Evolutionary conservation across 306 rosid species (phyloP).

Genomic region (Carpinus fangiana): DNA sequence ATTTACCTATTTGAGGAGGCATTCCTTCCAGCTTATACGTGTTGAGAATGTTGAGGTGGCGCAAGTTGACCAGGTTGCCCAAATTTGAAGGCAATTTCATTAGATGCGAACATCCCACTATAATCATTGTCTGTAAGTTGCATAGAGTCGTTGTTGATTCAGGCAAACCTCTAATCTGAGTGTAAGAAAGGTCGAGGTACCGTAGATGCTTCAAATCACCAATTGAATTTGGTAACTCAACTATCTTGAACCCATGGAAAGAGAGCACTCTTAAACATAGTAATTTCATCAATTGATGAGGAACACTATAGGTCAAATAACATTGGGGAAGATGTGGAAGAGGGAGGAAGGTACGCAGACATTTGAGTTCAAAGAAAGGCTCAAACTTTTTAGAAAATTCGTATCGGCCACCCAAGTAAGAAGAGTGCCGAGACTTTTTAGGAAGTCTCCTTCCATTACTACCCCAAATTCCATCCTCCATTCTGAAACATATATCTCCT

Average conservation of each 20-base stretch:
- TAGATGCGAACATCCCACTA: background rate
- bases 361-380: background rate
- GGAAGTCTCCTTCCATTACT: background rate
- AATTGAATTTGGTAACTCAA: background rate
- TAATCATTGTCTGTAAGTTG: constrained; percentile 10
- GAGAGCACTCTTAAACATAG: constrained; percentile 1
- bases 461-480: background rate
- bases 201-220: constrained; percentile 2
- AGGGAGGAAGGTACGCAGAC: constrained; percentile 19
- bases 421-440: constrained; percentile 10
- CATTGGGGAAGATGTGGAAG: background rate
- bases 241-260: background rate
- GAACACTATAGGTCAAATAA: background rate
- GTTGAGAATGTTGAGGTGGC: too few species aligned
- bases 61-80: too few species aligned
- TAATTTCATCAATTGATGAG: background rate
- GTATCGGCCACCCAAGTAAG: background rate
- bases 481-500: background rate
- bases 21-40: too few species aligned
- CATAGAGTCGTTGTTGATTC: background rate
- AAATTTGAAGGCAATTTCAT: background rate
- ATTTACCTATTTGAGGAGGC: background rate
- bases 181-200: constrained; percentile 1
- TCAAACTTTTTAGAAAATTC: background rate
- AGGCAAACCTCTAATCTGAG: background rate